Conservation (phyloP, 768 basidiomycete species). For the Lyophyllum semitale region DNA sequence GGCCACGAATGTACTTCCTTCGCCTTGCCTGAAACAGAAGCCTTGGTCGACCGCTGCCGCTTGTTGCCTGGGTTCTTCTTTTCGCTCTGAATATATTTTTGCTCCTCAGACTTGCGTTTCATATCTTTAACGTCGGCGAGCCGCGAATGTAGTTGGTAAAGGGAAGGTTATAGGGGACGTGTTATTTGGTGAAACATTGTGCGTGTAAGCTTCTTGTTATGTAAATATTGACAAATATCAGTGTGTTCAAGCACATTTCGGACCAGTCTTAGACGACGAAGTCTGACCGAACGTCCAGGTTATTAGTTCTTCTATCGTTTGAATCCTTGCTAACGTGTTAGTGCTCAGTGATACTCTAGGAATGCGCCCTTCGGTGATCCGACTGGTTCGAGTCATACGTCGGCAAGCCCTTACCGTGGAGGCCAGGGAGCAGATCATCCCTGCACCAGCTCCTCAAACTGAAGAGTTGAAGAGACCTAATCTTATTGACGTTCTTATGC, state of each 20-base stretch:
- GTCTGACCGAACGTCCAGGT: background rate
- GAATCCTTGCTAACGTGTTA: background rate
- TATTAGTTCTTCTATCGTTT: background rate
- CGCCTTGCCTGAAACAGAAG: constrained; percentile 3
- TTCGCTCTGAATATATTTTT: background rate
- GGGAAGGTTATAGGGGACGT: background rate
- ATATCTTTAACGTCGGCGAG: background rate
- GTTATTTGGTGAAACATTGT: constrained; percentile 4
- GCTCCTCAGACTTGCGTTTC: constrained; percentile 13
- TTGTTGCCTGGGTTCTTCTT: constrained; percentile 5
- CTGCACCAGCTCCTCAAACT: constrained; percentile 33
- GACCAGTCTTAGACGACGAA: background rate
- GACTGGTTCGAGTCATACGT: constrained; percentile 39
- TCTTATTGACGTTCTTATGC: constrained; percentile 36
- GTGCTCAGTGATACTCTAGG: background rate
- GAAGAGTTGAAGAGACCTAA: constrained; percentile 34
- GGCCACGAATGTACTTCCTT: constrained; percentile 48
- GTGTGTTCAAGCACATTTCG: background rate
- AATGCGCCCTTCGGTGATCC: constrained; percentile 39
- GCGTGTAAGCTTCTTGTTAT: background rate
- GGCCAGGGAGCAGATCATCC: constrained; percentile 28
- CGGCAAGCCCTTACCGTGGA: constrained; percentile 31
- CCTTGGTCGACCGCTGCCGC: constrained; percentile 5
- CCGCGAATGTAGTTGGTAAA: background rate
- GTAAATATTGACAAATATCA: background rate